phyloP scores from a whole-genome alignment of 306 rosid species.

The Chamaecrista fasciculata region DNA sequence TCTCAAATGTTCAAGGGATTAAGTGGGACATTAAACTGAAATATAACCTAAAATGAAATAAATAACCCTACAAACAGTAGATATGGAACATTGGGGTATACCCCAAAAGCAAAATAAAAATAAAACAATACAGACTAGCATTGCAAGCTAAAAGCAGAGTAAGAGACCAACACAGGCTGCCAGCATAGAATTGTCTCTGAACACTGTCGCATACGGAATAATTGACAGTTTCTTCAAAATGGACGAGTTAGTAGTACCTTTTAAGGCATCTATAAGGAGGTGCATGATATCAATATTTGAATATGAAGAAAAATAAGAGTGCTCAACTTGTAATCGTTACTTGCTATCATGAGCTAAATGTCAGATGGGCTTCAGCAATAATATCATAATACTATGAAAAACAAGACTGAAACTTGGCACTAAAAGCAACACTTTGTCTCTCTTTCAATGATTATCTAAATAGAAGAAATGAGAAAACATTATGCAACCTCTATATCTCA shows the following conservation, averaged over 20 bases:
- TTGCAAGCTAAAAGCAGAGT: constrained; percentile 6
- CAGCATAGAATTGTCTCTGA: constrained; percentile 17
- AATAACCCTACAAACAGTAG: background rate
- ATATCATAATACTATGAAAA: background rate
- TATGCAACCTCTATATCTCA: background rate
- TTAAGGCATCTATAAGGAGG: background rate
- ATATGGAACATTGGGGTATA: too few relatives aligned
- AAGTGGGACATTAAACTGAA: constrained; percentile 16
- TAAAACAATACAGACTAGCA: background rate
- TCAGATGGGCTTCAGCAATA: background rate
- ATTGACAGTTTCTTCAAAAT: constrained; percentile 14
- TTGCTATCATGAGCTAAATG: background rate
- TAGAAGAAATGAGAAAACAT: background rate
- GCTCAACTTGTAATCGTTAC: background rate
- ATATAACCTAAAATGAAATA: constrained; percentile 6
- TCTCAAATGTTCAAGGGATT: background rate
- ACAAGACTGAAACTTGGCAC: background rate
- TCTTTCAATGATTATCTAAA: background rate
- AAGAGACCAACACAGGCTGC: constrained; percentile 11
- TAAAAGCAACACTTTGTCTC: background rate
- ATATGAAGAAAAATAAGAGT: background rate
- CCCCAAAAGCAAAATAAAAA: background rate
- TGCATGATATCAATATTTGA: constrained; percentile 10
- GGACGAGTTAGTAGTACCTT: constrained; percentile 17
- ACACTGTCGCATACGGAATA: background rate